Percentiles rank a stretch among this genome's conserved stretches.
phyloP scores from a whole-genome alignment of 2,329 filamentous ascomycete species.

The Mariannaea sp. region DNA sequence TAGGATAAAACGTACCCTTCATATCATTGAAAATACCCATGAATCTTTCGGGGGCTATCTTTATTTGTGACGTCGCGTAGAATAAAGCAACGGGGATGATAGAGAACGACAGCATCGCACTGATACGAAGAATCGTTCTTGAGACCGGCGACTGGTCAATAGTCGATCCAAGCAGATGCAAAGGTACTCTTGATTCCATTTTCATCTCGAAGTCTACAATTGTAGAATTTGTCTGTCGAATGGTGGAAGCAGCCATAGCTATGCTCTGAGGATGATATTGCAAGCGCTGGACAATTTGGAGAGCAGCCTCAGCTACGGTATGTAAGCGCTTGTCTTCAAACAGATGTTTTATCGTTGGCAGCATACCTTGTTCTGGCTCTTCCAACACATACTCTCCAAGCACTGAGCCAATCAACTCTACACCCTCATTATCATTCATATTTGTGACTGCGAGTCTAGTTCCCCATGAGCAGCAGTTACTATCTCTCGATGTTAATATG shows the following conservation, averaged over 20 bases:
- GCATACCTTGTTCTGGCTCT: conserved; percentile 11
- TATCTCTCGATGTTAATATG: conserved; percentile 14
- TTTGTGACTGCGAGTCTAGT: conserved; percentile 10
- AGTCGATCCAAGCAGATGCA: conserved; percentile 13
- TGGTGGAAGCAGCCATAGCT: conserved; percentile 16
- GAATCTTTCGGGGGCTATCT: conserved; percentile 12
- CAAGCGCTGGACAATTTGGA: conserved; percentile 8
- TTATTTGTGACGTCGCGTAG: conserved; percentile 12
- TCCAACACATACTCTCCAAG: conserved; percentile 2
- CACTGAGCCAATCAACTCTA: conserved; percentile 8
- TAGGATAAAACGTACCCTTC: not conserved
- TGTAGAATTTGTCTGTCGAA: conserved; percentile 9
- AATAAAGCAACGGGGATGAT: conserved; percentile 16
- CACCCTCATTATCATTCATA: conserved; percentile 8
- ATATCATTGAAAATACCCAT: conserved; percentile 9
- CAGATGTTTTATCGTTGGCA: not conserved
- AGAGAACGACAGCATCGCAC: conserved; percentile 11
- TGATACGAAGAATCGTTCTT: conserved; percentile 11
- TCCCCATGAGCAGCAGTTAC: conserved; percentile 16
- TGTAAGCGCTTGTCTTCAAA: not conserved
- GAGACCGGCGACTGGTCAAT: conserved; percentile 18
- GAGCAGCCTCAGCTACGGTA: conserved; percentile 9
- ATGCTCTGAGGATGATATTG: conserved; percentile 17
- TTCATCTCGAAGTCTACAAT: conserved; percentile 10
- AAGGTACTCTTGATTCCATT: conserved; percentile 12